Evolutionary conservation across 257 asterid species (phyloP), one percentile per base, ranked within the genome.

Genomic region (Osmanthus fragrans): DNA sequence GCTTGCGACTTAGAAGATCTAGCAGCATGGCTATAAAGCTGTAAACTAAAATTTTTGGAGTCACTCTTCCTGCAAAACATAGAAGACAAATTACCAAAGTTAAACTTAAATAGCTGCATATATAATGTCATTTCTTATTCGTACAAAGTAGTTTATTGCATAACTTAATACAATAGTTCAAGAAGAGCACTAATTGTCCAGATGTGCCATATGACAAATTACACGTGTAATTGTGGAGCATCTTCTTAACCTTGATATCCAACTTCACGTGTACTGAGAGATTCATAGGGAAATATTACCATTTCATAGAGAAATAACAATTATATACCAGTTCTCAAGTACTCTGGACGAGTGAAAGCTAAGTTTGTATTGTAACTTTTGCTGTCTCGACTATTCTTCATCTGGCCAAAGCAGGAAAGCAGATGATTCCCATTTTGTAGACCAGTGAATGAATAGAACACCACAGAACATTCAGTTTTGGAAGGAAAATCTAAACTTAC

Each of bases 271-370:
- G 49, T 11, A 42, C 11, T 11, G 4, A 12, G 49, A 11, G 49
- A 2, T 11, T 42, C 16, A 42, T 11, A 11, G 49, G 49, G 49
- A 0, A 25, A 0, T 25, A 25, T 25, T 25, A 25, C 27, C 27
- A 42, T 8, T 42, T 42, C 51, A 42, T 42, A 15, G 56, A 4
- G 56, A 47, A 47, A 19, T 13, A n/a, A 47, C n/a, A 47, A 54
- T 18, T 63, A 42, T 45, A 30, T 80, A 87, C 91, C 91, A 54
- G 91, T 89, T 84, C 93, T 85, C 79, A 89, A 77, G 86, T 89
- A 89, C 76, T 89, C 91, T 4, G 93, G 93, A 36, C 90, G 93
- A 77, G 91, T 87, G 83, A 89, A 89, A n/a, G 93, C 93, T 71
- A 87, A 80, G 86, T 89, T 89, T 47, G 91, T 89, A 73, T 90